A percentile compares a stretch with the other conserved stretches of the same genome.
Evolutionary conservation across 2,329 filamentous ascomycete genomes (phyloP).

Genomic region (Calonectria ilicicola): DNA sequence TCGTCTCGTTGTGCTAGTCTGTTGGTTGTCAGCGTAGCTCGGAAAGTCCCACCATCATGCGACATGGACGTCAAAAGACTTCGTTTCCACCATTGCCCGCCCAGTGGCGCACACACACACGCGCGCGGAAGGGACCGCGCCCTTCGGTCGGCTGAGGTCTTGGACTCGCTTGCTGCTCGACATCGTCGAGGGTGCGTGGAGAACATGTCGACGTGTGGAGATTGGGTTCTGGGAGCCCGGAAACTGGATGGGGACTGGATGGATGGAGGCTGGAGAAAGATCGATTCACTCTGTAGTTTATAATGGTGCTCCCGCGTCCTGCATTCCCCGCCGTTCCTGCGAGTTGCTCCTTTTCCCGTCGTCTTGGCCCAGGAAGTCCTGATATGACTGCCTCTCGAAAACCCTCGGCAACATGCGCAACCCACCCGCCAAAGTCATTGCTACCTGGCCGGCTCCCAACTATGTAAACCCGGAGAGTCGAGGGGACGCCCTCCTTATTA

Average conservation of each 20-base stretch:
- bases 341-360: conserved; percentile 49
- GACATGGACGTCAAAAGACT: conserved; percentile 23
- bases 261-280: background rate
- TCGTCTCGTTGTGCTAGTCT: conserved; percentile 15
- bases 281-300: conserved; percentile 10
- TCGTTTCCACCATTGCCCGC: conserved; percentile 13
- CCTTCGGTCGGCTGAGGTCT: background rate
- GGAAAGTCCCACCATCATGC: conserved; percentile 34
- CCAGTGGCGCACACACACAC: conserved; percentile 10
- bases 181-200: background rate
- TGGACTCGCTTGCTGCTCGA: conserved; percentile 16
- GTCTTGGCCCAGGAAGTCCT: conserved; percentile 8
- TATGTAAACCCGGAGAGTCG: conserved; percentile 51
- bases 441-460: conserved; percentile 53
- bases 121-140: background rate
- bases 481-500: conserved; percentile 51
- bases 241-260: background rate
- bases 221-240: background rate
- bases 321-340: conserved; percentile 11
- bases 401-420: conserved; percentile 45
- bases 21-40: conserved; percentile 31
- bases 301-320: conserved; percentile 22
- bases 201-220: background rate
- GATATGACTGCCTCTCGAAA: conserved; percentile 14
- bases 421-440: conserved; percentile 50